phyloP scores from a whole-genome alignment of 2,329 filamentous ascomycete species.

The Verticillium klebahnii region DNA sequence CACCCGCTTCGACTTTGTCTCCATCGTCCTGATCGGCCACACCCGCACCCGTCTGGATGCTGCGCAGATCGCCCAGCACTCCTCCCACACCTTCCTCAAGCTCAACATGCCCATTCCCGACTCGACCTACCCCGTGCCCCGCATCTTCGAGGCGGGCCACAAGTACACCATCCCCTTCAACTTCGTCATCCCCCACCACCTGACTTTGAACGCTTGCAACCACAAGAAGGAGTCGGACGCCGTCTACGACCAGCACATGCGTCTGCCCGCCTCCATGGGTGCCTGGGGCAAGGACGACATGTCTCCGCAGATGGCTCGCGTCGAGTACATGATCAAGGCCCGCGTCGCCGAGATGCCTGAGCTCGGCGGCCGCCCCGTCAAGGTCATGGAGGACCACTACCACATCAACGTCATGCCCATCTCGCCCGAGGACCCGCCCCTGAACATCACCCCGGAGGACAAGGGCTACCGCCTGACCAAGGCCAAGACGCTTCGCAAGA shows the following conservation, averaged over 20 bases:
- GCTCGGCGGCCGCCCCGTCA: slow-evolving; percentile 16
- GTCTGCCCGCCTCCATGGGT: slow-evolving; percentile 48
- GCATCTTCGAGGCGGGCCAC: slow-evolving; percentile 42
- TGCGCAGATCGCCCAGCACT: slow-evolving; percentile 41
- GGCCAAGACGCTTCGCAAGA: slow-evolving; percentile 49
- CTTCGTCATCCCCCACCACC: slow-evolving; percentile 54
- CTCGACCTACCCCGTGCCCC: slow-evolving; percentile 40
- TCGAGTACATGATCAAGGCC: slow-evolving; percentile 50
- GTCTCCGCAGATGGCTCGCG: slow-evolving; percentile 47
- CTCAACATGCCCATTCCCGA: slow-evolving; percentile 48
- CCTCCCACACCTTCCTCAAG: slow-evolving; percentile 51
- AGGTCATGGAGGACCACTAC: slow-evolving; percentile 35
- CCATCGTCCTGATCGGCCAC: slow-evolving; percentile 48
- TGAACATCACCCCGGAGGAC: slow-evolving; percentile 43
- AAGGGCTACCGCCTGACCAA: slow-evolving; percentile 44
- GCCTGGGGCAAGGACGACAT: slow-evolving; percentile 51
- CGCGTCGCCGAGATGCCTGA: slow-evolving; percentile 31
- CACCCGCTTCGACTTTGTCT: slow-evolving; percentile 44
- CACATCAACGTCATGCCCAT: slow-evolving; percentile 50
- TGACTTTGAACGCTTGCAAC: slow-evolving; percentile 52
- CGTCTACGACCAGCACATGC: slow-evolving; percentile 47
- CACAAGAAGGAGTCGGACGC: slow-evolving; percentile 39
- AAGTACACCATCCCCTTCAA: slow-evolving; percentile 51
- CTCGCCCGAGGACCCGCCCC: slow-evolving; percentile 43
- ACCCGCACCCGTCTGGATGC: slow-evolving; percentile 47